A percentile compares a stretch with the other conserved stretches of the same genome.
Evolutionary conservation across 1,284 basidiomycete genomes (phyloP).

Genomic region (Ustilago curta): DNA sequence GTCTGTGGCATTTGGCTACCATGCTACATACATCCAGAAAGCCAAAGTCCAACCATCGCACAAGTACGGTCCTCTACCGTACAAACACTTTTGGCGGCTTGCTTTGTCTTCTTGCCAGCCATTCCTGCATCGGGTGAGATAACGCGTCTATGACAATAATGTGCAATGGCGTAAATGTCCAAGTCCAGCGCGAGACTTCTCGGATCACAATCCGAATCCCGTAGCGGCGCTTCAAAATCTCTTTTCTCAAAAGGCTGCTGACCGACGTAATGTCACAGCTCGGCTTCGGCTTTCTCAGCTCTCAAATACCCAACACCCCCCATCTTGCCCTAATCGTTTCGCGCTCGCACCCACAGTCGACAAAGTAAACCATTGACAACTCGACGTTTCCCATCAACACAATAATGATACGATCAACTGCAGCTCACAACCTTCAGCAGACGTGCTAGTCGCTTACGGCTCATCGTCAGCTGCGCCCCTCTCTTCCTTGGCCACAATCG

Average conservation of each 20-base stretch:
- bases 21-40: neutral
- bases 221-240: neutral
- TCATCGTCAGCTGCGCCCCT: neutral
- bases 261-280: constrained; percentile 9
- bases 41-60: constrained; percentile 3
- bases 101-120: neutral
- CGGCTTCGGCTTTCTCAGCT: too few relatives aligned
- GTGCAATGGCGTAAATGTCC: constrained; percentile 29
- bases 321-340: constrained; percentile 1
- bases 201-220: neutral
- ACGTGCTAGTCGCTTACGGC: neutral
- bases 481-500: too few relatives aligned
- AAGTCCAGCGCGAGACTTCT: neutral
- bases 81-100: neutral
- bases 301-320: neutral
- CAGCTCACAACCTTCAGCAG: neutral
- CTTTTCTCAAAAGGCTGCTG: neutral
- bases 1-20: neutral
- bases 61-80: neutral
- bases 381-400: neutral
- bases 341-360: neutral
- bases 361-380: neutral
- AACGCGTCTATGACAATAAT: too few relatives aligned
- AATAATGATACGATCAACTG: neutral
- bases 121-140: too few relatives aligned